A percentile compares a stretch with the other conserved stretches of the same genome.
Evolutionary conservation across 768 basidiomycete species (phyloP).

Genomic region (Punctularia strigosozonata): DNA sequence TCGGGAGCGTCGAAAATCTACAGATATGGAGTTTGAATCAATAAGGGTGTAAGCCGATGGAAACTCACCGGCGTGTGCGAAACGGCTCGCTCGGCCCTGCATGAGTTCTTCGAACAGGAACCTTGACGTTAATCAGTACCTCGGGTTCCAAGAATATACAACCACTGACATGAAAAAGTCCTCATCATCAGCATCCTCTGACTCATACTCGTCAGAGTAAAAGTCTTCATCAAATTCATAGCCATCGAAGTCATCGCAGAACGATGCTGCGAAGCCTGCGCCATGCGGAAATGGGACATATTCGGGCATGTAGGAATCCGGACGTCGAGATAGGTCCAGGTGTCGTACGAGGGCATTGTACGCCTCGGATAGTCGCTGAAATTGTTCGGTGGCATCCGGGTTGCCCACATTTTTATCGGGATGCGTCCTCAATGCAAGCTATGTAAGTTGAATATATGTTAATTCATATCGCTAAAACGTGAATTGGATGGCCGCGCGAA

Average conservation of each 20-base stretch:
- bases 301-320: too few species aligned
- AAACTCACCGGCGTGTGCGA: constrained; percentile 18
- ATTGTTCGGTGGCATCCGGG: constrained; percentile 51
- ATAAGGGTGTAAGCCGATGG: background rate
- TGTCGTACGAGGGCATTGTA: constrained; percentile 51
- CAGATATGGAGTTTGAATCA: background rate
- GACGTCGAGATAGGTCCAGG: constrained; percentile 24
- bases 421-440: constrained; percentile 59
- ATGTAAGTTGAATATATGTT: constrained; percentile 1
- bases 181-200: constrained; percentile 17
- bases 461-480: background rate
- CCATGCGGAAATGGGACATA: too few species aligned
- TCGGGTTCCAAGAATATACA: background rate
- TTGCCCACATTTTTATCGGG: constrained; percentile 70
- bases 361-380: constrained; percentile 59
- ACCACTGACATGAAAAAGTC: constrained; percentile 34
- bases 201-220: constrained; percentile 23
- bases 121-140: constrained; percentile 18
- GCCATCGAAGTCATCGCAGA: constrained; percentile 19
- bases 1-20: background rate
- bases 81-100: constrained; percentile 21
- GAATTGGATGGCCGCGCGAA: too few species aligned
- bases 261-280: constrained; percentile 1
- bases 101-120: constrained; percentile 36
- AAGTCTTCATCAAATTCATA: constrained; percentile 24